A percentile compares a stretch with the other conserved stretches of the same genome.
Evolutionary conservation across 73 alveolate species (phyloP).

Genomic region (Effrenium voratum): DNA sequence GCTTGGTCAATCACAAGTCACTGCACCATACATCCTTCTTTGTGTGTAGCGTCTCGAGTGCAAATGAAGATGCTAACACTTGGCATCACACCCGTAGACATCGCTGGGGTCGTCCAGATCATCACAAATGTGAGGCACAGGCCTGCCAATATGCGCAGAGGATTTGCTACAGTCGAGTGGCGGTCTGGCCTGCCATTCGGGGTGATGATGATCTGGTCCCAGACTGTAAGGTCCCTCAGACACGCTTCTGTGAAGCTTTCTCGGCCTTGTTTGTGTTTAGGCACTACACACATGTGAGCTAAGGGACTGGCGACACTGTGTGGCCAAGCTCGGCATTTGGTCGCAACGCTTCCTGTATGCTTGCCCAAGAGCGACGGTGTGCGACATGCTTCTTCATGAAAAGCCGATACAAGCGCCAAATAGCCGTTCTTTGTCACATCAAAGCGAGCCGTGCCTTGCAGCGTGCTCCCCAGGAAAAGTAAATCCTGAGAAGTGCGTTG

Average conservation of each 20-base stretch:
- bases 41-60: too few species aligned
- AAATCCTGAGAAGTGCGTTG: not conserved
- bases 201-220: slow-evolving; percentile 92
- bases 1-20: not conserved
- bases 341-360: slow-evolving; percentile 40
- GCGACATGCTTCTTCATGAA: too few species aligned
- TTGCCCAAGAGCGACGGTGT: not conserved
- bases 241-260: too few species aligned
- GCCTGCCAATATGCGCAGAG: slow-evolving; percentile 8
- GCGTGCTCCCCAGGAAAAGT: slow-evolving; percentile 28
- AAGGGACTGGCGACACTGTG: slow-evolving; percentile 61
- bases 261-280: too few species aligned
- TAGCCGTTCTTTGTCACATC: too few species aligned
- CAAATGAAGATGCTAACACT: too few species aligned
- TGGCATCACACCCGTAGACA: slow-evolving; percentile 14
- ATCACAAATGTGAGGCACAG: slow-evolving; percentile 32
- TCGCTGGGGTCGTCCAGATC: slow-evolving; percentile 89
- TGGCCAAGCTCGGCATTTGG: slow-evolving; percentile 83
- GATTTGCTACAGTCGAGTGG: not conserved
- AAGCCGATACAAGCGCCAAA: too few species aligned
- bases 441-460: not conserved
- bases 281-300: not conserved
- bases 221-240: slow-evolving; percentile 73
- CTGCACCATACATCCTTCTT: not conserved
- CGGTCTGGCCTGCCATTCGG: slow-evolving; percentile 43